Base-by-base conservation (phyloP, 495 filamentous ascomycete species). In the Hyaloscypha finlandica region DNA sequence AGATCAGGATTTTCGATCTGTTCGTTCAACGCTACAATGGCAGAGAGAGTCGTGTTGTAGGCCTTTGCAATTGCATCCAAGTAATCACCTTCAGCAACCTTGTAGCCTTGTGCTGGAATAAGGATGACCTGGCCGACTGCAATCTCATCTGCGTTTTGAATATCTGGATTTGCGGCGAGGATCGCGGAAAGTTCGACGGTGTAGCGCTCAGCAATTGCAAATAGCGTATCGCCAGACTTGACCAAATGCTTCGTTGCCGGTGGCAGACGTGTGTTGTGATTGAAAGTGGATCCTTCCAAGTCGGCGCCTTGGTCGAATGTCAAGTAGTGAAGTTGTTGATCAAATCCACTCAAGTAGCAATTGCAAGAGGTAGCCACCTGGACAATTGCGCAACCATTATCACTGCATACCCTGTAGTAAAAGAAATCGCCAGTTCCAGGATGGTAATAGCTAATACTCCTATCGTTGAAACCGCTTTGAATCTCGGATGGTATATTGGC, bases 61-160 rank as follows among this genome's bases (percentile, higher is more conserved):
- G 2, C 30, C 9, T 58, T 16, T 14, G 35, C 63, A 22, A 65
- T 58, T 16, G 54, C 30, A 29, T 37, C 9, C 12, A 65, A 54
- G 22, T 20, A 25, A n/a, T 65, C 63, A 8, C 55, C 63, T 20
- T 12, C 9, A 3, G 14, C 16, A 33, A 45, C 63, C 9, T 11
- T 58, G 39, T 65, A 65, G 11, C 2, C 33, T 65, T 61, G 37
- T 35, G 64, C 63, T 8, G 54, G 53, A 22, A 65, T 59, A 12
- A 59, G 58, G 32, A 59, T 32, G 22, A 29, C 22, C n/a, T 56
- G 2, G 8, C 30, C 51, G 14, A 30, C 4, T 2, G 20, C 9
- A n/a, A 64, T 54, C 6, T 6, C 5, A 22, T 57, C 16, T 4
- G 51, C 30, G 12, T 39, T 57, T 30, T 4, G 9, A 19, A 64